Percentiles rank a stretch among this genome's conserved stretches.
phyloP scores from a whole-genome alignment of 192 early-diverging fungal genomes.

The Coemansia guatemalensis region DNA sequence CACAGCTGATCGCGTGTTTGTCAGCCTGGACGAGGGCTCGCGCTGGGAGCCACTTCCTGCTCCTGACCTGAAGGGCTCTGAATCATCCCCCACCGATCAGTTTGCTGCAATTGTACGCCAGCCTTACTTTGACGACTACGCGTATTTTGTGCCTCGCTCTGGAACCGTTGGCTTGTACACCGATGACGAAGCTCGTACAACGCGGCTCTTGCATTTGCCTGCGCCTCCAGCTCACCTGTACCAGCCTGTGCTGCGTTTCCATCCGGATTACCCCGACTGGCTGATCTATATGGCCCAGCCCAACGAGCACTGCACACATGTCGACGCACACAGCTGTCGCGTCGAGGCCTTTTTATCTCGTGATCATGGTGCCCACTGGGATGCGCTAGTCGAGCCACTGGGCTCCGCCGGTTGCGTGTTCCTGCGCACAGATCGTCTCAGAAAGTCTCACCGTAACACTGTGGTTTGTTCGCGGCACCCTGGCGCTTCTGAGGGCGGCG shows the following conservation, averaged over 20 bases:
- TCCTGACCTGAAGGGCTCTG: slow-evolving; percentile 5
- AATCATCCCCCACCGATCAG: slow-evolving; percentile 6
- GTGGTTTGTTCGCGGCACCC: slow-evolving; percentile 76
- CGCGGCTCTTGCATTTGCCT: slow-evolving; percentile 59
- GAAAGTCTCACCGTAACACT: slow-evolving; percentile 51
- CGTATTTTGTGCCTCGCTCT: slow-evolving; percentile 60
- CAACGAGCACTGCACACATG: slow-evolving; percentile 52
- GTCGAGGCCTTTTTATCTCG: slow-evolving; percentile 69
- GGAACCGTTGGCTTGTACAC: slow-evolving; percentile 58
- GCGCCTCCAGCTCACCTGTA: slow-evolving; percentile 61
- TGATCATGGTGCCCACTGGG: slow-evolving; percentile 73
- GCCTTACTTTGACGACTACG: slow-evolving; percentile 60
- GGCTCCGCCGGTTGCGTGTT: slow-evolving; percentile 48
- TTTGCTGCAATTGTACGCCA: slow-evolving; percentile 63
- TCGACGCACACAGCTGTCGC: slow-evolving; percentile 60
- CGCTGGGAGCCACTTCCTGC: slow-evolving; percentile 55
- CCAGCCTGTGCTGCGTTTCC: slow-evolving; percentile 73
- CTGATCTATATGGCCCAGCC: slow-evolving; percentile 69
- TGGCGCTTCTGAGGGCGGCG: slow-evolving; percentile 17
- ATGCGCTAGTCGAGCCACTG: slow-evolving; percentile 36
- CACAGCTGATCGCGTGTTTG: slow-evolving; percentile 49
- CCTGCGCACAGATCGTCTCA: slow-evolving; percentile 54
- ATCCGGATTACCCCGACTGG: slow-evolving; percentile 81
- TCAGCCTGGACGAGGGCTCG: slow-evolving; percentile 66
- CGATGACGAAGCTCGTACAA: slow-evolving; percentile 59